Conservation (phyloP, 208 protist species). For the Crithidia acanthocephali region DNA sequence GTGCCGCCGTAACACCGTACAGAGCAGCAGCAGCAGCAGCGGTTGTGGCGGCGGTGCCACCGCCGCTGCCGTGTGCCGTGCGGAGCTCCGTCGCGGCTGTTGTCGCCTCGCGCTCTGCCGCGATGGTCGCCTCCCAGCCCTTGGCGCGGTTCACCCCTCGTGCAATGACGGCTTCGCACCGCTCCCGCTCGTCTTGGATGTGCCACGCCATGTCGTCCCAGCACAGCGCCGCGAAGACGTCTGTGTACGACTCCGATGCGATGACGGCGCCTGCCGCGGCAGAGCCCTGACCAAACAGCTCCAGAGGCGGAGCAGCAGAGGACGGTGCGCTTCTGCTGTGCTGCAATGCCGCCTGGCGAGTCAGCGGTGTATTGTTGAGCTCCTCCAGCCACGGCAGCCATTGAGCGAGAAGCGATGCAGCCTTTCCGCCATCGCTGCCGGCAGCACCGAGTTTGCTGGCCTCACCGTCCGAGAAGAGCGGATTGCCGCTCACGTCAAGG, state of each 20-base stretch:
- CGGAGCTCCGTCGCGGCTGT: not conserved
- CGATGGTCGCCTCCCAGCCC: slow-evolving; percentile 23
- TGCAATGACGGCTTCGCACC: slow-evolving; percentile 14
- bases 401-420: too few species aligned
- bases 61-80: not conserved
- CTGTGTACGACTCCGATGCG: slow-evolving; percentile 1
- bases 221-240: slow-evolving; percentile 28
- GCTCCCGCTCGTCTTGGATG: slow-evolving; percentile 13
- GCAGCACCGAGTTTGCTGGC: too few species aligned
- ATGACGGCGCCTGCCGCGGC: not conserved
- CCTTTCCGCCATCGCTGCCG: too few species aligned
- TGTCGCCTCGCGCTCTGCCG: not conserved
- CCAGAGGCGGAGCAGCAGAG: not conserved
- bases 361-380: slow-evolving; percentile 40
- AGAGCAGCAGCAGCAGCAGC: not conserved
- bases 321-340: not conserved
- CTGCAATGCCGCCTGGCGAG: not conserved
- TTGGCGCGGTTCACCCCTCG: slow-evolving; percentile 24
- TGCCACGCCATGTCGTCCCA: slow-evolving; percentile 28
- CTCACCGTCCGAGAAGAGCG: slow-evolving; percentile 31
- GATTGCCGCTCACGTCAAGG: slow-evolving; percentile 71
- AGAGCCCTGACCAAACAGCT: not conserved
- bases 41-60: too few species aligned
- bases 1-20: slow-evolving; percentile 15
- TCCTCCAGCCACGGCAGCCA: slow-evolving; percentile 37